Conservation (phyloP, 164 flowering plant species). For the Kalanchoe fedtschenkoi region DNA sequence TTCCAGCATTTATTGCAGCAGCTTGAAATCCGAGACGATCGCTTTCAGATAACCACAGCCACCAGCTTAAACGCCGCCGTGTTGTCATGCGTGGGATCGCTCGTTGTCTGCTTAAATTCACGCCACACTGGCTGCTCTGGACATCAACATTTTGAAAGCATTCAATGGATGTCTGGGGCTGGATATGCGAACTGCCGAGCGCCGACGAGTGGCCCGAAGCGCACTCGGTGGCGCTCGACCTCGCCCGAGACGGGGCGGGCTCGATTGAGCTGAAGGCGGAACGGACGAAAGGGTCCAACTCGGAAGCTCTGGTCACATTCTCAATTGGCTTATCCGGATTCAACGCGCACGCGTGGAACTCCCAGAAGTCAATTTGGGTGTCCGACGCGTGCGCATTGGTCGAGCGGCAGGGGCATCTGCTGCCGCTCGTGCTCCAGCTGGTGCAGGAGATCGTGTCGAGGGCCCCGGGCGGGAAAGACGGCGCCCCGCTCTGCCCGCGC, state of each 20-base stretch:
- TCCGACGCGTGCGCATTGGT: slow-evolving; percentile 60
- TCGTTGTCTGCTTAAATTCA: background rate
- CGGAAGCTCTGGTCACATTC: slow-evolving; percentile 41
- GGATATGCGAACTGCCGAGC: slow-evolving; percentile 64
- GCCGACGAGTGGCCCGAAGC: slow-evolving; percentile 41
- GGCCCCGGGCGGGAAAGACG: slow-evolving; percentile 40
- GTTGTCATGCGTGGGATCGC: background rate
- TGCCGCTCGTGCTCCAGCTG: slow-evolving; percentile 69
- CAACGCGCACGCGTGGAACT: slow-evolving; percentile 13
- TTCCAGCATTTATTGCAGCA: background rate
- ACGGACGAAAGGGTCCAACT: slow-evolving; percentile 28
- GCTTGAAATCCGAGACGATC: background rate
- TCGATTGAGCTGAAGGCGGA: slow-evolving; percentile 59
- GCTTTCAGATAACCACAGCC: background rate
- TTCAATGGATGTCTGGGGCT: slow-evolving; percentile 66
- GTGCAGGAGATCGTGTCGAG: slow-evolving; percentile 57
- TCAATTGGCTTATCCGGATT: slow-evolving; percentile 38
- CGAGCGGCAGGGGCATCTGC: slow-evolving; percentile 38
- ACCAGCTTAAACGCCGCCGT: background rate
- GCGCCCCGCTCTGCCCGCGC: slow-evolving; percentile 30
- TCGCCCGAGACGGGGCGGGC: slow-evolving; percentile 26
- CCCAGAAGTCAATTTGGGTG: slow-evolving; percentile 45
- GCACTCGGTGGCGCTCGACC: slow-evolving; percentile 23
- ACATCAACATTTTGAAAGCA: background rate
- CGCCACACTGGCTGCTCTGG: background rate